Conservation (phyloP, 352 stramenopile genomes). For the Phytopythium sindhum region DNA sequence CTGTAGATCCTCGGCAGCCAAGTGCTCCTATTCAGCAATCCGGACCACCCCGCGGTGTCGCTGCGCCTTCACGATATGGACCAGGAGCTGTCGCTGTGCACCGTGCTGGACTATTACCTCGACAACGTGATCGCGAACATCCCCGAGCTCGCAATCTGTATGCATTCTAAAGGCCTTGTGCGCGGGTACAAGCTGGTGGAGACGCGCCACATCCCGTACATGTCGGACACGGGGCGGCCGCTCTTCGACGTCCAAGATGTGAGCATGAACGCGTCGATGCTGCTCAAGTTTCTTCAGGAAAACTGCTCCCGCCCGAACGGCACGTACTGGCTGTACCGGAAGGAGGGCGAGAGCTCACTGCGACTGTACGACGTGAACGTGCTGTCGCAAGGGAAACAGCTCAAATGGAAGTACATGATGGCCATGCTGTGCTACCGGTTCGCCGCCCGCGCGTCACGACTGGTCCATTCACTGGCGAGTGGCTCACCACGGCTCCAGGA, state of each 20-base stretch:
- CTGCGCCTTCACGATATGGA: conserved; percentile 85
- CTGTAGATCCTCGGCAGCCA: conserved; percentile 74
- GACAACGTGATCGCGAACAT: conserved; percentile 89
- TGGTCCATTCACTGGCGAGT: conserved; percentile 55
- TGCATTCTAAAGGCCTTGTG: conserved; percentile 84
- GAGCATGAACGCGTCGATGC: conserved; percentile 83
- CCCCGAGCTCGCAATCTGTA: conserved; percentile 80
- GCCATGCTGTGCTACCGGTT: conserved; percentile 88
- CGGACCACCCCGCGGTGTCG: conserved; percentile 79
- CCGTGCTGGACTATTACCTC: conserved; percentile 83
- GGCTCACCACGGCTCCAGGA: conserved; percentile 54
- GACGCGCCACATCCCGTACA: conserved; percentile 79
- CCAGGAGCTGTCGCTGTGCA: conserved; percentile 77
- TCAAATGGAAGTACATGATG: conserved; percentile 92
- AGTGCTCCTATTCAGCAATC: conserved; percentile 80
- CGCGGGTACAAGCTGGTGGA: conserved; percentile 85
- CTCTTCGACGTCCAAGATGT: conserved; percentile 86
- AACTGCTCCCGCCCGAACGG: conserved; percentile 82
- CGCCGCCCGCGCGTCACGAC: conserved; percentile 58
- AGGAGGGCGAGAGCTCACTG: conserved; percentile 74
- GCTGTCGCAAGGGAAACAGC: conserved; percentile 74
- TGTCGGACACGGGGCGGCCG: conserved; percentile 51
- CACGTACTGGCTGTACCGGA: conserved; percentile 82
- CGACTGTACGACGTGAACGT: conserved; percentile 83
- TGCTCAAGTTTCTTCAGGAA: conserved; percentile 84